Percentiles rank a stretch among this genome's conserved stretches.
phyloP scores from a whole-genome alignment of 768 basidiomycete genomes.

The Mycena chlorophos region DNA sequence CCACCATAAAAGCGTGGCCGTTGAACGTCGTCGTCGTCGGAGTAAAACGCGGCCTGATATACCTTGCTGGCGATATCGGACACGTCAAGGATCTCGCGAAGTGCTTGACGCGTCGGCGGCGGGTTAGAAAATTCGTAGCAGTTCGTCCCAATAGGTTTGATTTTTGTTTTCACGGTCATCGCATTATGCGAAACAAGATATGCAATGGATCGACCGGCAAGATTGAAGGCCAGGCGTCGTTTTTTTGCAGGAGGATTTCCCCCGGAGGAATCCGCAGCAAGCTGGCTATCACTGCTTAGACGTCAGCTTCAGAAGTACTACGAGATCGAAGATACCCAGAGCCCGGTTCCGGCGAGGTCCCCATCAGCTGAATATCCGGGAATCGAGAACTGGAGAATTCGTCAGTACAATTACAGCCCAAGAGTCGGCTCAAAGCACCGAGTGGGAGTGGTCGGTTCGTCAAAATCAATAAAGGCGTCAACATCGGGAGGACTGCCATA shows the following conservation, averaged over 20 bases:
- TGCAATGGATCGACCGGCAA: neutral
- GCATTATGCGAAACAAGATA: slow-evolving; percentile 14
- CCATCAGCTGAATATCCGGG: neutral
- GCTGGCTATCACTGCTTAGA: neutral
- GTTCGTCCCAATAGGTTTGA: slow-evolving; percentile 28
- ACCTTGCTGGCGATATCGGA: slow-evolving; percentile 56
- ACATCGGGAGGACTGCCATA: slow-evolving; percentile 20
- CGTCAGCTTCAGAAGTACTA: neutral
- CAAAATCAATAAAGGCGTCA: slow-evolving; percentile 14
- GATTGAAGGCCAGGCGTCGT: slow-evolving; percentile 28
- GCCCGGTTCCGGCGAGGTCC: neutral
- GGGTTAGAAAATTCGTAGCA: slow-evolving; percentile 47
- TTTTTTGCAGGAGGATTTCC: slow-evolving; percentile 22
- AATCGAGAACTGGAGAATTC: neutral
- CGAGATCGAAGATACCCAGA: neutral
- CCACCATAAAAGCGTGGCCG: slow-evolving; percentile 79
- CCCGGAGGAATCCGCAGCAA: slow-evolving; percentile 9
- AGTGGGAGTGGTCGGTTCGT: slow-evolving; percentile 20
- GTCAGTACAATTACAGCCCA: neutral
- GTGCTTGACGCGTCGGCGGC: slow-evolving; percentile 53
- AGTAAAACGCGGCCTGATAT: slow-evolving; percentile 83
- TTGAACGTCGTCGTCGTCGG: slow-evolving; percentile 65
- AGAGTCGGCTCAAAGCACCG: slow-evolving; percentile 4
- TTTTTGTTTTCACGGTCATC: slow-evolving; percentile 26
- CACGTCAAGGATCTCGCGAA: slow-evolving; percentile 44